Evolutionary conservation across 768 basidiomycete genomes (phyloP), one percentile per base, ranked within the genome.

Genomic region (Rhodotorula paludigena): DNA sequence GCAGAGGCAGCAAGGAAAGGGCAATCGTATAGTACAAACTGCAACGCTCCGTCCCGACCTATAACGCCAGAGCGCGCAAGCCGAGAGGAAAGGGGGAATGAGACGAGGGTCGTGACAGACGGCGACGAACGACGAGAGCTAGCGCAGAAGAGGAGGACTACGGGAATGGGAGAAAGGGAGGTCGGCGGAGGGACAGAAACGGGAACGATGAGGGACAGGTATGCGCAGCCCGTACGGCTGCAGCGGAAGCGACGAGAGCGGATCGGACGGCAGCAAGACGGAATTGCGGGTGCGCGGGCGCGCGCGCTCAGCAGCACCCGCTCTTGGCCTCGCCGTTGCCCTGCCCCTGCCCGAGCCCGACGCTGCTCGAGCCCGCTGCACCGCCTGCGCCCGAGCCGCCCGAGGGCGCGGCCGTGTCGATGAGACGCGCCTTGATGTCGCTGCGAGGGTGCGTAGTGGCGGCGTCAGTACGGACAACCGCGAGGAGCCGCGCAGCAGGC

Each of bases 401-500:
- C 5, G 74, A 65, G 3, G 74, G 76, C 14, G 79, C 75, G 39
- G 79, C 78, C 15, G 92, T 91, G 80, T 98, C 96, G 77, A 98
- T 97, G 72, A 98, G 83, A 54, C 96, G 90, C 57, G 90, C 84
- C 82, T 98, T 99, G 84, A 98, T 97, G 78, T 96, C 94, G 77
- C 94, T 93, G 44, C 52, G 9, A 8, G 8, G 14, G 11, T 9
- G 4, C 21, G 21, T 5, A 2, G 12, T 25, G 15, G 4, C 32
- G 28, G 11, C 5, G 15, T 36, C 35, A 48, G 23, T 10, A 23
- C 30, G 56, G 21, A 41, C 12, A 8, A 23, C 3, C 3, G 15
- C 10, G 44, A 14, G 21, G 30, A 28, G 12, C 25, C 9, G 32
- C 15, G 45, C 25, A 7, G 57, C 23, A 28, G 30, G 15, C 25